Evolutionary conservation across 768 basidiomycete species (phyloP), one percentile per base, ranked within the genome.

Genomic region (Lepiota brunneoincarnata): DNA sequence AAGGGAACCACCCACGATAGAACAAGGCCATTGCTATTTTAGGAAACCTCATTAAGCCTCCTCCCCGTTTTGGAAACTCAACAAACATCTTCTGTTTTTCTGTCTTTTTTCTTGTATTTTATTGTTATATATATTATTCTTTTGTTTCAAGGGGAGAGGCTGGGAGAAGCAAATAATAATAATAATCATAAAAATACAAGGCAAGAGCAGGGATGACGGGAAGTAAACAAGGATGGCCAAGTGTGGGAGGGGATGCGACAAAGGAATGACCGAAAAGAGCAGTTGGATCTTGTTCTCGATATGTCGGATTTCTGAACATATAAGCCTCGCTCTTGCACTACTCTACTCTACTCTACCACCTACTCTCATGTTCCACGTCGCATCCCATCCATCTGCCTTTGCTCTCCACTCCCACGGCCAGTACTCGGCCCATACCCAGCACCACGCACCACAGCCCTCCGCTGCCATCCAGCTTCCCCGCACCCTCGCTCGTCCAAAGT

Each of bases 381-480:
- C 77, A 3, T 65, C 75, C 26, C 75, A 78, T 49, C 71, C 73
- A 26, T 56, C 73, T 35, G 58, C 74, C 44, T 78, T 77, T 61
- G 59, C 65, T 56, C 66, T 66, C 56, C 74, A 71, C 63, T 58
- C 60, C 45, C 74, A 75, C 59, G 59, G 62, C 24, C 71, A 71
- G 49, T 70, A 67, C 26, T 70, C 67, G 37, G 38, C 23, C 20
- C 49, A 49, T 51, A 65, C n/a, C 18, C 51, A 44, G n/a, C 51
- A 54, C 7, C 52, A 34, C 43, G 57, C 65, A 26, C 44, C 65
- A 20, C 54, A 63, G 2, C 52, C 67, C 3, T 21, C 61, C 15
- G 64, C 72, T 3, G 65, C 60, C 59, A 75, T 90, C 10, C 84
- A 89, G 60, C 81, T 91, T 20, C 89, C 88, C n/a, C 80, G 88